Conservation (phyloP, 805 yeast species). For the Trichomonascus vanleenenianus region DNA sequence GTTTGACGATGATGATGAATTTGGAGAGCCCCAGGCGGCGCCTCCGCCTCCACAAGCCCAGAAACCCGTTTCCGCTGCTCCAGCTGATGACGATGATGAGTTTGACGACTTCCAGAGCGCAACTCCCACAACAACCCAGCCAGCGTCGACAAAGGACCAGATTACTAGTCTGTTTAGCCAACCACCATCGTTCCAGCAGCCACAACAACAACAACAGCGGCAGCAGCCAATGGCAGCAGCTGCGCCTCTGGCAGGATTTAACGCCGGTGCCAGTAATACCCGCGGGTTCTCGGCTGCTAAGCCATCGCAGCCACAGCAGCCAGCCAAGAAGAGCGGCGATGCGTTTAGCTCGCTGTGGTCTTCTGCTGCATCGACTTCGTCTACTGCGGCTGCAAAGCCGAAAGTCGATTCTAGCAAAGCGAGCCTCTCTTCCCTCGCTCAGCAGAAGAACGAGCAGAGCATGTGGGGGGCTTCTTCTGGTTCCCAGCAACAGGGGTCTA, state of each 20-base stretch:
- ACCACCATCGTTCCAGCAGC: slow-evolving; percentile 12
- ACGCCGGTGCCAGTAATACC: background rate
- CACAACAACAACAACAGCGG: slow-evolving; percentile 7
- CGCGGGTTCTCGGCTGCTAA: background rate
- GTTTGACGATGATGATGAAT: slow-evolving; percentile 37
- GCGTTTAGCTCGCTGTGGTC: slow-evolving; percentile 36
- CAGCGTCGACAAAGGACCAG: slow-evolving; percentile 17
- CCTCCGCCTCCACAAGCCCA: slow-evolving; percentile 33
- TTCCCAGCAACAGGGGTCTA: background rate
- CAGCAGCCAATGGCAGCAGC: slow-evolving; percentile 1
- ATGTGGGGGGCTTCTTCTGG: slow-evolving; percentile 20
- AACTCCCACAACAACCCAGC: slow-evolving; percentile 32
- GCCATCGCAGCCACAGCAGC: background rate
- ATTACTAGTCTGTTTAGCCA: background rate
- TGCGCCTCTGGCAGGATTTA: background rate
- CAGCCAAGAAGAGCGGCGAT: slow-evolving; percentile 18
- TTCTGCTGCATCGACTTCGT: slow-evolving; percentile 21
- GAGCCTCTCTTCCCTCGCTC: slow-evolving; percentile 17
- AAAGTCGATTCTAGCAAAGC: background rate
- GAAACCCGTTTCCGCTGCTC: slow-evolving; percentile 11
- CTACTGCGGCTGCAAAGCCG: slow-evolving; percentile 9
- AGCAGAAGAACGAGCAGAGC: slow-evolving; percentile 22
- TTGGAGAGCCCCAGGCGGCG: slow-evolving; percentile 57
- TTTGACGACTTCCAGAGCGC: slow-evolving; percentile 60
- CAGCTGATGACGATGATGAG: slow-evolving; percentile 47